These are phyloP conservation scores for Rhizopogon vesiculosus DNA, from an alignment of 768 basidiomycete genomes.

Conservation along the genomic window DNA sequence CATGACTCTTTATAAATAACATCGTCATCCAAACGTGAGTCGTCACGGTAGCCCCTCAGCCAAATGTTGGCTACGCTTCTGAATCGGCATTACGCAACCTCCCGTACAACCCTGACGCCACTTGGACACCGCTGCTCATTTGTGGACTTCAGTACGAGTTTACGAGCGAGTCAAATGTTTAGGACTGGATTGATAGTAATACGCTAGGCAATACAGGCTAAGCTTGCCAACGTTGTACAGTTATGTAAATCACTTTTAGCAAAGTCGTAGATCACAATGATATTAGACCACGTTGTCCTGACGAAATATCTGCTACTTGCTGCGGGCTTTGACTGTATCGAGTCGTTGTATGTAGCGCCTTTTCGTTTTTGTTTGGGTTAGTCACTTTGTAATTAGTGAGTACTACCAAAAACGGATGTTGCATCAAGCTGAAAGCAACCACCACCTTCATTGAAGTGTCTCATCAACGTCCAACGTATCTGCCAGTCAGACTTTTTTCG, in stretches of 20 bases:
- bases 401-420: conserved; percentile 14
- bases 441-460: conserved; percentile 1
- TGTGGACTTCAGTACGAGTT: conserved; percentile 73
- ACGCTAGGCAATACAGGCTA: conserved; percentile 9
- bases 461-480: conserved; percentile 13
- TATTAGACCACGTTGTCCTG: conserved; percentile 9
- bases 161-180: conserved; percentile 31
- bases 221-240: conserved; percentile 28
- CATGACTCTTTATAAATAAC: no score
- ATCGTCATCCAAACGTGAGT: no score
- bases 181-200: no score
- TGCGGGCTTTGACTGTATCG: neutral
- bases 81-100: conserved; percentile 40
- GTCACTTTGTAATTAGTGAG: neutral
- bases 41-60: no score
- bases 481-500: conserved; percentile 1
- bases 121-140: conserved; percentile 49
- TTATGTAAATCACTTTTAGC: conserved; percentile 4
- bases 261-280: no score
- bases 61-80: conserved; percentile 34
- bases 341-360: neutral
- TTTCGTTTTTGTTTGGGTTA: neutral
- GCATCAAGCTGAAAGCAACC: conserved; percentile 17
- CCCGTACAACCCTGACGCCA: conserved; percentile 35
- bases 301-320: neutral